Evolutionary conservation across 495 filamentous ascomycete genomes (phyloP).

Genomic region (Aspergillus sparsus): DNA sequence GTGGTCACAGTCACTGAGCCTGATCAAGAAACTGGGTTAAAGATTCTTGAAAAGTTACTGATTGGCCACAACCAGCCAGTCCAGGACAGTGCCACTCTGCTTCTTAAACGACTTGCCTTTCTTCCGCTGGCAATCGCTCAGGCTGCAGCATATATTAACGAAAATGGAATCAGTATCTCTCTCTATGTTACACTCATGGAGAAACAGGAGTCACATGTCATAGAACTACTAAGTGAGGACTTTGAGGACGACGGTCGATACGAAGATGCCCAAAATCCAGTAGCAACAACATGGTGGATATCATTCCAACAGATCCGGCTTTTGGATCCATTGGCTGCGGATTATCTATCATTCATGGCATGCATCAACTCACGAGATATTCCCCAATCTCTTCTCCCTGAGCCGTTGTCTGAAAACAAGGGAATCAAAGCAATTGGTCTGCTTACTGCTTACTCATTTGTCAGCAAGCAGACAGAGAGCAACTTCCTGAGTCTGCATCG

Average conservation of each 20-base stretch:
- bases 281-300: constrained; percentile 57
- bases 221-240: constrained; percentile 49
- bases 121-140: constrained; percentile 47
- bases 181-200: constrained; percentile 49
- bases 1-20: constrained; percentile 31
- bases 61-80: constrained; percentile 22
- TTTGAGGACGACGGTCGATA: constrained; percentile 46
- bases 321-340: constrained; percentile 29
- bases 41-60: constrained; percentile 29
- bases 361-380: constrained; percentile 36
- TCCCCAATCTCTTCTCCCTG: constrained; percentile 32
- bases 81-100: constrained; percentile 18
- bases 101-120: constrained; percentile 33
- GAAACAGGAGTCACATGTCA: constrained; percentile 40
- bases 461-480: constrained; percentile 10
- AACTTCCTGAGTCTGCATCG: constrained; percentile 19
- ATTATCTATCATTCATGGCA: constrained; percentile 46
- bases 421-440: constrained; percentile 23
- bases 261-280: constrained; percentile 44
- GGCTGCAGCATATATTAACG: constrained; percentile 48
- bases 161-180: constrained; percentile 13
- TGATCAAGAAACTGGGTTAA: constrained; percentile 23
- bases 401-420: constrained; percentile 7
- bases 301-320: constrained; percentile 51
- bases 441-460: constrained; percentile 27